Conservation (phyloP, 371 early-diverging fungal species). For the Encephalitozoon cuniculi region DNA sequence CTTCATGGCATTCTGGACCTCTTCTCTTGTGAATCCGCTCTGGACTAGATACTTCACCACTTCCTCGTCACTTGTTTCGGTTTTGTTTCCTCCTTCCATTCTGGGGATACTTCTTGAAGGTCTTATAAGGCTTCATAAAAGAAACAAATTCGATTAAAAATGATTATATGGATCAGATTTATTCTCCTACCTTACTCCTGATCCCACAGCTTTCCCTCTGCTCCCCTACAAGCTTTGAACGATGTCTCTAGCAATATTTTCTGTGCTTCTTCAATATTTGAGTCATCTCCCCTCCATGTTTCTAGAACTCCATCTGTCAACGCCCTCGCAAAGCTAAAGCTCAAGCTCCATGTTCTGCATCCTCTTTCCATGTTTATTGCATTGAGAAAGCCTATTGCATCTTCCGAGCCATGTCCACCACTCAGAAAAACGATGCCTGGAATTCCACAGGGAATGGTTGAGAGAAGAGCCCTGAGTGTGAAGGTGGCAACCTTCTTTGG, state of each 20-base stretch:
- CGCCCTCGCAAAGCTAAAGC: conserved; percentile 68
- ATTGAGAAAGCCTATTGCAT: conserved; percentile 64
- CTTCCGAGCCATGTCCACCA: conserved; percentile 66
- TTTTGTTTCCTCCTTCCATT: background rate
- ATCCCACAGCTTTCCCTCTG: background rate
- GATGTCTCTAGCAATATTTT: conserved; percentile 35
- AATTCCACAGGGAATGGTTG: conserved; percentile 64
- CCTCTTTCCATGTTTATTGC: conserved; percentile 59
- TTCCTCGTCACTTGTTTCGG: background rate
- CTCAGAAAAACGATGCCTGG: conserved; percentile 67
- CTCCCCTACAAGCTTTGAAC: background rate
- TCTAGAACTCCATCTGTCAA: conserved; percentile 64
- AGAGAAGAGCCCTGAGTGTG: conserved; percentile 63
- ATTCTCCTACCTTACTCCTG: background rate
- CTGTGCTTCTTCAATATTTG: conserved; percentile 64
- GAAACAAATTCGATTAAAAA: background rate
- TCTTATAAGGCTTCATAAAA: background rate
- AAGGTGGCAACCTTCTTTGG: conserved; percentile 62
- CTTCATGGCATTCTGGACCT: conserved; percentile 1
- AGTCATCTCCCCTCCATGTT: conserved; percentile 63
- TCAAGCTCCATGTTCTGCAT: conserved; percentile 63
- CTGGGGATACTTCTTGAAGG: conserved; percentile 1
- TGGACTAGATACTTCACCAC: conserved; percentile 9
- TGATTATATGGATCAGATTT: background rate
- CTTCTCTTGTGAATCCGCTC: conserved; percentile 10